Evolutionary conservation across 1,284 basidiomycete genomes (phyloP), one percentile per base, ranked within the genome.

Genomic region (Lentinula novae-zelandiae): DNA sequence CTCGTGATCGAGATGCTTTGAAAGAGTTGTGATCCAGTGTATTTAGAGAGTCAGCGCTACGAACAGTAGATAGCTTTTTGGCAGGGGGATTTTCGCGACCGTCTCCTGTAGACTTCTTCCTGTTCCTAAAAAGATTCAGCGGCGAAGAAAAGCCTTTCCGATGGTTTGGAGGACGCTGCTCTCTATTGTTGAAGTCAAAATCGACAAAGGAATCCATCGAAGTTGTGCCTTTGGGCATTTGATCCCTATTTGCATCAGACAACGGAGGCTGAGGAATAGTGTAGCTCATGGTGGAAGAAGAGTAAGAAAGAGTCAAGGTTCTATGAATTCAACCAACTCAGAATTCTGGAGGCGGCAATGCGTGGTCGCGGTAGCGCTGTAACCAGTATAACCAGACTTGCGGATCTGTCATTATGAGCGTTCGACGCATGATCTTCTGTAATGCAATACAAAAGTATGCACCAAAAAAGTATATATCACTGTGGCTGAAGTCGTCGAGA

Each of bases 131-230:
- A 33, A 53, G 42, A 13, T 57, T 12, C 20, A 62, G 51, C 13
- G 60, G 60, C 2, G 60, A 62, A 27, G 55, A 40, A 10, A 61
- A 52, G 17, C 39, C 54, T 31, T 51, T 52, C 9, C 57, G 48
- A 27, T 58, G 49, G 40, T 44, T 34, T 13, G 56, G 34, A 46
- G 42, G 40, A 17, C 54, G 40, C 13, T 44, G 27, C 10, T 56
- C 42, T 44, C 13, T 50, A 38, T 38, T 50, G 15, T 20, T 31
- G 13, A 44, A 20, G 33, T 44, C 52, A 9, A 58, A 53, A 38
- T 58, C 60, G 15, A 58, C 56, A 39, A 56, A 58, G 2, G 57
- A 62, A 42, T 62, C 60, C 50, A 62, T 53, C 8, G 55, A 58
- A 39, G 56, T 50, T 17, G 57, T 12, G 17, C 22, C 42, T 46